Evolutionary conservation across 441 rosid genomes (phyloP), one percentile per base, ranked within the genome.

Genomic region (Sinapis alba): DNA sequence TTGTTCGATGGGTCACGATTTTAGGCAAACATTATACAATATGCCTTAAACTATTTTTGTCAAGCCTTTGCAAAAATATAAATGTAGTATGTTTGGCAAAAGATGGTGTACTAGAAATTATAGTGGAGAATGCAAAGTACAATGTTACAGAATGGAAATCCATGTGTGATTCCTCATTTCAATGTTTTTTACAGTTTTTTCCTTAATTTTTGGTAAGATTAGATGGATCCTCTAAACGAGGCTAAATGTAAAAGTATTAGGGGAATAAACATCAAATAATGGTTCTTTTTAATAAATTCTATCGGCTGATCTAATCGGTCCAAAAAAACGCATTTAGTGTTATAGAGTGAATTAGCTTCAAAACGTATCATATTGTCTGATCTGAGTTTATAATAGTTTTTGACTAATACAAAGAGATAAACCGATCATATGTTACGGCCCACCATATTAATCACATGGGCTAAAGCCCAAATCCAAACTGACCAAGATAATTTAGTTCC

Each of bases 141-240:
- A 69, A 20, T 57, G 71, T 30, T 41, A 26, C 10, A 50, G 34
- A 71, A 71, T 71, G 72, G 72, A 71, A 69, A 71, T 71, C 72
- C 69, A 65, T 71, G 50, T 77, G 56, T 71, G 72, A 77, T 77
- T 77, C 76, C 72, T 70, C 76, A 62, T 76, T 19, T 69, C 28
- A 15, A 56, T 63, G 11, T 3, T 63, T 69, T 32, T 20, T 53
- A 21, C 7, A 18, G 36, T 50, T 20, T 27, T 30, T 23, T 47
- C 10, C 38, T 23, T 23, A 1, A 3, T 23, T 54, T 65, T 59
- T 7, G 4, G 20, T 7, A 15, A 10, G 7, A 16, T 60, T 60
- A 28, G 50, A 62, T 34, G 20, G 27, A 68, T 68, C 10, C 51
- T 68, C 21, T 68, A 47, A 2, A 47, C 12, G 34, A 68, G n/a